Percentiles rank a stretch among this genome's conserved stretches.
Evolutionary conservation across 495 filamentous ascomycete genomes (phyloP).

Genomic region (Aspergillus funiculosus): DNA sequence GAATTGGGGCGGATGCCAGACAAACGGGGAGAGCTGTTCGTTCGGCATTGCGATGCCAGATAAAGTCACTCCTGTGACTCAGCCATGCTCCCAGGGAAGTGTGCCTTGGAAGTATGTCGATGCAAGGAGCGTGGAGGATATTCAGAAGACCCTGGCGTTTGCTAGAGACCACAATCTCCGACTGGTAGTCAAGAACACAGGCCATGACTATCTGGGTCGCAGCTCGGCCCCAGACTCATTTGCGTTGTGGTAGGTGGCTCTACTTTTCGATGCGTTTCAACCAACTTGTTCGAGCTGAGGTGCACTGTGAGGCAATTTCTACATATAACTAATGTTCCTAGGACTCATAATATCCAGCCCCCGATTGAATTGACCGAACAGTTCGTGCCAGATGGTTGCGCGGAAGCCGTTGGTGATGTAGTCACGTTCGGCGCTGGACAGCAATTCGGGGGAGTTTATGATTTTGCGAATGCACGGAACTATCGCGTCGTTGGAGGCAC

Average conservation of each 20-base stretch:
- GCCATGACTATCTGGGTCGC: conserved; percentile 30
- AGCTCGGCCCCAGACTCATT: conserved; percentile 13
- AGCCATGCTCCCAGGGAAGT: conserved; percentile 11
- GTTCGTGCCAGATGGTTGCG: conserved; percentile 15
- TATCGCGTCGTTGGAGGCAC: conserved; percentile 21
- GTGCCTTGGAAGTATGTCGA: conserved; percentile 17
- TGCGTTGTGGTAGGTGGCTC: conserved; percentile 35
- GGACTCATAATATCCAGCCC: conserved; percentile 24
- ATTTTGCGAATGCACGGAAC: conserved; percentile 22
- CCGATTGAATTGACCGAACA: conserved; percentile 15
- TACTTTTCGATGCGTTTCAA: too few species aligned
- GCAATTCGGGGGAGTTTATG: conserved; percentile 20
- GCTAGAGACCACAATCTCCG: conserved; percentile 31
- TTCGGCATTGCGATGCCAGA: conserved; percentile 1
- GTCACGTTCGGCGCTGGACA: conserved; percentile 24
- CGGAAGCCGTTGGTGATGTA: conserved; percentile 13
- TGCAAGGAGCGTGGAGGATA: conserved; percentile 12
- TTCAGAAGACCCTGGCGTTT: conserved; percentile 14
- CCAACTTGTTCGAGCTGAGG: too few species aligned
- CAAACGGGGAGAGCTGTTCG: conserved; percentile 11
- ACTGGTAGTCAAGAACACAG: conserved; percentile 40
- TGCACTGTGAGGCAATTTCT: too few species aligned
- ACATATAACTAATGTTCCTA: conserved; percentile 28
- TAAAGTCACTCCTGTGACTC: neutral
- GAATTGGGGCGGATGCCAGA: conserved; percentile 17